These are phyloP conservation scores for Hygrophorus pudorinus DNA, from an alignment of 768 basidiomycete genomes.

Conservation along the genomic window DNA sequence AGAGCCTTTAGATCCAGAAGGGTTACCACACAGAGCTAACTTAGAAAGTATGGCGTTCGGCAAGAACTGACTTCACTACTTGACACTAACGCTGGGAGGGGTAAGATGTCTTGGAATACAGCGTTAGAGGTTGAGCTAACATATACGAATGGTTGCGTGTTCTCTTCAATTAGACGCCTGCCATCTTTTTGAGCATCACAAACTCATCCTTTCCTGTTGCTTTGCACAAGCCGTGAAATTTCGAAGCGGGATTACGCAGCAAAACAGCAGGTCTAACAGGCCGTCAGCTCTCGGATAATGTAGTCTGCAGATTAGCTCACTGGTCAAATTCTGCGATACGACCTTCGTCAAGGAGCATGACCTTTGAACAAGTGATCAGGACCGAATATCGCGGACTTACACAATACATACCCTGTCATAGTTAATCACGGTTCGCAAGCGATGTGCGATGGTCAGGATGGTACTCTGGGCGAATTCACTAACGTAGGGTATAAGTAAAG, in stretches of 20 bases:
- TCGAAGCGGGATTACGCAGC: conserved; percentile 45
- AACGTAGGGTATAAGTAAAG: not conserved
- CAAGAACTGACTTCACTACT: no score
- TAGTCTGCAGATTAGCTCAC: conserved; percentile 16
- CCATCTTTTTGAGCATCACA: conserved; percentile 57
- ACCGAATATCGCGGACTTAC: not conserved
- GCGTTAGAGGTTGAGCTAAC: no score
- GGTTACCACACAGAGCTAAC: no score
- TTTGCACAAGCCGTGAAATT: conserved; percentile 60
- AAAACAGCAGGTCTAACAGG: conserved; percentile 38
- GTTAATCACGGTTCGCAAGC: conserved; percentile 71
- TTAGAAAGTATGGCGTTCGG: no score
- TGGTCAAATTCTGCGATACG: conserved; percentile 68
- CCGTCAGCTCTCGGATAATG: not conserved
- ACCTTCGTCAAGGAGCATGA: conserved; percentile 73
- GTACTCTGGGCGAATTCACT: conserved; percentile 77
- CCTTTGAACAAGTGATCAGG: conserved; percentile 27
- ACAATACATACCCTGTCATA: conserved; percentile 60
- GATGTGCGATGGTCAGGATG: conserved; percentile 77
- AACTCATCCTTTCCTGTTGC: conserved; percentile 70
- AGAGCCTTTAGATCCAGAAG: no score
- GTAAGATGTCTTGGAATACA: no score
- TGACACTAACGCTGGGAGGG: no score
- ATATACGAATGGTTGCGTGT: no score
- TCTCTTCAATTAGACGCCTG: no score